phyloP scores from a whole-genome alignment of 2,329 filamentous ascomycete species.

The Diaporthe ampelina region DNA sequence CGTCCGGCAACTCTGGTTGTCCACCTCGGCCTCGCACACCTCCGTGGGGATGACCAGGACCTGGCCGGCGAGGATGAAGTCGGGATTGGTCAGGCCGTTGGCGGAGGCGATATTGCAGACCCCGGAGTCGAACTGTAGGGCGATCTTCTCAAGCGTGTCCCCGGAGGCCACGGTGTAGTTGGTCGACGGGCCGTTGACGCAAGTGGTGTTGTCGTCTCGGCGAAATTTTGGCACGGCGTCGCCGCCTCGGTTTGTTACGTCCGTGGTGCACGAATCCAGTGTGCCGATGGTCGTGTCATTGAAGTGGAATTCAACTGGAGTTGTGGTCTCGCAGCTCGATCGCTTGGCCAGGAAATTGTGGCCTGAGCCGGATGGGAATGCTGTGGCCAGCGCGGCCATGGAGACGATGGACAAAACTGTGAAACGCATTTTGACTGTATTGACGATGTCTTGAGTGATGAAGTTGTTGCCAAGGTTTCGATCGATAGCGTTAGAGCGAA shows the following conservation, averaged over 20 bases:
- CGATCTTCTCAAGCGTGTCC: slow-evolving; percentile 34
- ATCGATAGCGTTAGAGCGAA: not conserved
- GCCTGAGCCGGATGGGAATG: slow-evolving; percentile 3
- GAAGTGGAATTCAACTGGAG: slow-evolving; percentile 18
- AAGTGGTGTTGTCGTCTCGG: slow-evolving; percentile 6
- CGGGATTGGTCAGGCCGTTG: slow-evolving; percentile 12
- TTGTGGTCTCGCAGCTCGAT: not conserved
- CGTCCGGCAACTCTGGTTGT: slow-evolving; percentile 26
- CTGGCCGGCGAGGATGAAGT: slow-evolving; percentile 24
- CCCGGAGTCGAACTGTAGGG: slow-evolving; percentile 15
- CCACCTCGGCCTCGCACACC: slow-evolving; percentile 20
- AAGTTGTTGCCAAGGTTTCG: not conserved
- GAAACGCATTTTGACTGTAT: slow-evolving; percentile 16
- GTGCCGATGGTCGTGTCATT: slow-evolving; percentile 29
- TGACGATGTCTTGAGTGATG: not conserved
- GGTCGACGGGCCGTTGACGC: slow-evolving; percentile 1
- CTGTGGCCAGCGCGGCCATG: slow-evolving; percentile 20
- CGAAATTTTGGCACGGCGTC: not conserved
- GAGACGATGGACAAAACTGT: not conserved
- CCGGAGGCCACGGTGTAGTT: slow-evolving; percentile 21
- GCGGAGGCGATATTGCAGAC: slow-evolving; percentile 32
- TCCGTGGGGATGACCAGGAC: slow-evolving; percentile 10
- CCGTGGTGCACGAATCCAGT: not conserved
- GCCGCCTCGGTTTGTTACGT: slow-evolving; percentile 18
- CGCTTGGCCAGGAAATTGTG: not conserved